Evolutionary conservation across 257 asterid genomes (phyloP).

Genomic region (Nicotiana benthamiana): DNA sequence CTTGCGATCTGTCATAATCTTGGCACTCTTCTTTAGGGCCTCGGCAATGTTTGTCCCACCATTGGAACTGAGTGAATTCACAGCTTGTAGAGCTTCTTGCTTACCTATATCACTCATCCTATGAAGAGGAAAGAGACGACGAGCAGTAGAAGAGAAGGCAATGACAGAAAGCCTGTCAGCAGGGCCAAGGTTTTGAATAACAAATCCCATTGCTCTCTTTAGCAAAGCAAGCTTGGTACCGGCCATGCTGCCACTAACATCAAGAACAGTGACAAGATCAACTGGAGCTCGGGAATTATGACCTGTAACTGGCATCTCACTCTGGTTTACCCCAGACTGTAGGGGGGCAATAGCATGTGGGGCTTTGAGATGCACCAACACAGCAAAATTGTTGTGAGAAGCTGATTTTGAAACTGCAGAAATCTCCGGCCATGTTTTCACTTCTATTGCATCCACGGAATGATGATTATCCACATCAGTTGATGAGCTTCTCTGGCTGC

Average conservation of each 20-base stretch:
- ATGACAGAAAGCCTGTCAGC: constrained; percentile 81
- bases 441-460: constrained; percentile 32
- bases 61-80: constrained; percentile 63
- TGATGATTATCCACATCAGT: constrained; percentile 9
- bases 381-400: constrained; percentile 35
- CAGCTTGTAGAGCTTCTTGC: constrained; percentile 66
- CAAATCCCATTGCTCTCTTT: constrained; percentile 91
- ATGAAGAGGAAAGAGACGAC: constrained; percentile 76
- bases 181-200: constrained; percentile 71
- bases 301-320: constrained; percentile 16
- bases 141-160: constrained; percentile 82
- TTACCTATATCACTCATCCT: constrained; percentile 62
- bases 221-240: constrained; percentile 88
- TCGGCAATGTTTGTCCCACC: constrained; percentile 89
- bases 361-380: constrained; percentile 77
- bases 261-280: constrained; percentile 84
- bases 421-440: constrained; percentile 54
- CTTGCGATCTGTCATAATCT: constrained; percentile 65
- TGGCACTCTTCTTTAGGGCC: constrained; percentile 68
- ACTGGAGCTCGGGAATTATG: constrained; percentile 61
- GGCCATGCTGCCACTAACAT: constrained; percentile 97
- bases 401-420: constrained; percentile 48
- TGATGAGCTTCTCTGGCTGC: constrained; percentile 12
- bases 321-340: constrained; percentile 17
- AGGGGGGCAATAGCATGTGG: constrained; percentile 27